phyloP scores from a whole-genome alignment of 768 basidiomycete genomes.

The Agaricus sinodeliciosus region DNA sequence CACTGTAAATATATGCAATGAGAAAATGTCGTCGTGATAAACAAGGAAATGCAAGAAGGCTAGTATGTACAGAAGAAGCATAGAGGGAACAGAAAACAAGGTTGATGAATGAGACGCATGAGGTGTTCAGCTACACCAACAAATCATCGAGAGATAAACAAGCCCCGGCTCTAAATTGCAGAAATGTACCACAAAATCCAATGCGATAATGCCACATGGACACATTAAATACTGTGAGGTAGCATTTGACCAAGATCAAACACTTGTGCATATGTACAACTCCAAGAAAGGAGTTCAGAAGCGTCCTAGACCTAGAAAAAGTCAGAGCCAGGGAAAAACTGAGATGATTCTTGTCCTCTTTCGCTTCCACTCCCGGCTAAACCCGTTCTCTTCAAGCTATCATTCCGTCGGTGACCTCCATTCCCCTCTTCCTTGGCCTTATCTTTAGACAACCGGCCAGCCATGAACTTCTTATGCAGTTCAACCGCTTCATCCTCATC shows the following conservation, averaged over 20 bases:
- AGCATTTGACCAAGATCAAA: not conserved
- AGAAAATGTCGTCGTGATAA: not conserved
- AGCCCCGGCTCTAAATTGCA: not conserved
- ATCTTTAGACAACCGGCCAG: conserved; percentile 1
- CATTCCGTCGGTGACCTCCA: not conserved
- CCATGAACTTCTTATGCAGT: conserved; percentile 9
- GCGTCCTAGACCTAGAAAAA: conserved; percentile 19
- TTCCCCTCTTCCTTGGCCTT: conserved; percentile 6
- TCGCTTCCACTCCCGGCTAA: conserved; percentile 3
- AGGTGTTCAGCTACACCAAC: too few relatives aligned
- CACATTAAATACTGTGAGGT: too few relatives aligned
- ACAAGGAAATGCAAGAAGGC: not conserved
- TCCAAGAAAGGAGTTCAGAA: not conserved
- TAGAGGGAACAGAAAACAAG: not conserved
- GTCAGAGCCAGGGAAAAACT: conserved; percentile 33
- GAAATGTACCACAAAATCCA: too few relatives aligned
- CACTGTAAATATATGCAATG: conserved; percentile 1
- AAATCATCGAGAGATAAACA: too few relatives aligned
- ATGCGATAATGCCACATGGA: too few relatives aligned
- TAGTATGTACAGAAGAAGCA: not conserved
- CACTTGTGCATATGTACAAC: not conserved
- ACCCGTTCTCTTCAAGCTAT: not conserved
- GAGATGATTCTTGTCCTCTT: conserved; percentile 20
- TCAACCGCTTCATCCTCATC: conserved; percentile 11
- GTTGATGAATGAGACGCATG: too few relatives aligned